Percentiles rank a stretch among this genome's conserved stretches.
Conservation (phyloP, 129 eudicot genomes). For the Artemisia annua region DNA sequence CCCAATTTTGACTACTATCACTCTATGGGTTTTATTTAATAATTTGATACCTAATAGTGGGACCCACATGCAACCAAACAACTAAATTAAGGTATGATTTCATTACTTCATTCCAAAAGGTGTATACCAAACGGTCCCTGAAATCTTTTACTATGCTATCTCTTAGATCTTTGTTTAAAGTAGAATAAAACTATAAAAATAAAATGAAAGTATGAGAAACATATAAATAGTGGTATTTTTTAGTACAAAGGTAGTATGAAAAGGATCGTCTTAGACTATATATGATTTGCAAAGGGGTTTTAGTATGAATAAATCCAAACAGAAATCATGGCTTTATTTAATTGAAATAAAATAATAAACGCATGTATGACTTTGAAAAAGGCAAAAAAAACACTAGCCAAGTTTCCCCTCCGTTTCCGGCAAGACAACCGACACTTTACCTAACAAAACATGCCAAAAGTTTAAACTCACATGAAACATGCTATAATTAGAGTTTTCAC, state of each 20-base stretch:
- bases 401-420: constrained; percentile 42
- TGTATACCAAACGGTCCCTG: no score
- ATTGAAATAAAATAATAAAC: background rate
- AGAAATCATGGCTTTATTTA: constrained; percentile 22
- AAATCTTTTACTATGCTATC: no score
- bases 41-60: no score
- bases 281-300: background rate
- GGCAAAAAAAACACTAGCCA: constrained; percentile 17
- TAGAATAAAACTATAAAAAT: no score
- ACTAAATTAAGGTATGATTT: no score
- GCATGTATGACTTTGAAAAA: constrained; percentile 33
- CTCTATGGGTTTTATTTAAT: no score
- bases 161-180: no score
- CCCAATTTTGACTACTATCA: no score
- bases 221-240: no score
- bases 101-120: no score
- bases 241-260: background rate
- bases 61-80: no score
- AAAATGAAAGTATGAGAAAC: no score
- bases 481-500: constrained; percentile 13
- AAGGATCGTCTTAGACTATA: background rate
- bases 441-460: constrained; percentile 30
- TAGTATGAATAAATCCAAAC: background rate
- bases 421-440: constrained; percentile 51
- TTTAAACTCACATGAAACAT: constrained; percentile 35